phyloP scores from a whole-genome alignment of 2,329 filamentous ascomycete genomes.

The Apiospora phragmitis region DNA sequence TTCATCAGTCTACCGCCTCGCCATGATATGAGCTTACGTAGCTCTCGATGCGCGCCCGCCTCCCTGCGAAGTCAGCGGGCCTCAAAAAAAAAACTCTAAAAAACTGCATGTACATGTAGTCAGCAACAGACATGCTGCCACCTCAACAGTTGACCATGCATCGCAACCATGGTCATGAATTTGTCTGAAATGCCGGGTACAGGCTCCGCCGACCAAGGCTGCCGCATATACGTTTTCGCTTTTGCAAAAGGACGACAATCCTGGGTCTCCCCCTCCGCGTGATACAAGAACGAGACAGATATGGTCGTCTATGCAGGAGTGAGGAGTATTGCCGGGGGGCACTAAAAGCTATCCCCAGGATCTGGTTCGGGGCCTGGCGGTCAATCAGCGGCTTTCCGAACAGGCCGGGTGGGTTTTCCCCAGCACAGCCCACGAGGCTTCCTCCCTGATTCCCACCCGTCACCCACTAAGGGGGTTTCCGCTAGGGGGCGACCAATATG shows the following conservation, averaged over 20 bases:
- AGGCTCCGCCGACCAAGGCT: background rate
- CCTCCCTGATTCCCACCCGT: background rate
- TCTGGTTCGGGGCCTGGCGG: background rate
- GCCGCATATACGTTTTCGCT: background rate
- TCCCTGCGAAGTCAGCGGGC: background rate
- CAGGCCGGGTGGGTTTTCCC: background rate
- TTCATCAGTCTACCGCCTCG: background rate
- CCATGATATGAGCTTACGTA: background rate
- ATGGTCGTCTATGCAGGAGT: conserved; percentile 1
- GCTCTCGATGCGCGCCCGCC: background rate
- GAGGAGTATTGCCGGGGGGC: background rate
- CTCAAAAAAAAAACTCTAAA: background rate
- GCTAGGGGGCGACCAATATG: background rate
- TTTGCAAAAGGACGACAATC: background rate
- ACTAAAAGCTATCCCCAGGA: background rate
- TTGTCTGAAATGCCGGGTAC: background rate
- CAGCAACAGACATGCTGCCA: background rate
- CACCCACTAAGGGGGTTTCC: conserved; percentile 3
- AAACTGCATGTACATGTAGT: background rate
- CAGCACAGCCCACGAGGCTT: conserved; percentile 1
- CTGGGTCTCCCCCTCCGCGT: background rate
- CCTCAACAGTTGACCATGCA: background rate
- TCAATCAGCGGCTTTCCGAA: background rate
- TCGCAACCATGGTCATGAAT: background rate
- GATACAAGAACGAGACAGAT: background rate